phyloP scores from a whole-genome alignment of 495 filamentous ascomycete genomes.

The Penicillium antarcticum region DNA sequence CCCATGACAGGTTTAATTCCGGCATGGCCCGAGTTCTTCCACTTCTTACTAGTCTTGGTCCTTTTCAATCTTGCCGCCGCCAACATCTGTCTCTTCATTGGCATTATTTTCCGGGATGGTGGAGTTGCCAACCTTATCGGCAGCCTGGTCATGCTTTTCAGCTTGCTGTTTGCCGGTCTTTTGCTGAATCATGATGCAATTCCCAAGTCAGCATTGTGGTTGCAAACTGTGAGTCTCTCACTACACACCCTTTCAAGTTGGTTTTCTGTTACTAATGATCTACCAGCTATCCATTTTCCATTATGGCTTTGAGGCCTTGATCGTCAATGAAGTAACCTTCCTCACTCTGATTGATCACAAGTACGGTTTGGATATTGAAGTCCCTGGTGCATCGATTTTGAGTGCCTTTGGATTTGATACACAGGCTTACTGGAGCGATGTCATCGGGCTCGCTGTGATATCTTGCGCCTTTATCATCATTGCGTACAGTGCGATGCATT shows the following conservation, averaged over 20 bases:
- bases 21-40: constrained; percentile 78
- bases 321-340: constrained; percentile 96
- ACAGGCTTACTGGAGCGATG: constrained; percentile 78
- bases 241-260: not conserved
- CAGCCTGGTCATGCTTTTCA: constrained; percentile 96
- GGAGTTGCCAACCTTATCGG: constrained; percentile 96
- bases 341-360: constrained; percentile 88
- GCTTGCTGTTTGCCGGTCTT: constrained; percentile 87
- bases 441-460: constrained; percentile 77
- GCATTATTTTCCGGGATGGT: constrained; percentile 86
- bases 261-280: not conserved
- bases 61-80: constrained; percentile 96
- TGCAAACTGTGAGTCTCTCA: constrained; percentile 64
- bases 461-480: constrained; percentile 80
- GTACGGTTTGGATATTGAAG: constrained; percentile 92
- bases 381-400: constrained; percentile 90
- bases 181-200: constrained; percentile 94
- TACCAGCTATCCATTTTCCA: constrained; percentile 95
- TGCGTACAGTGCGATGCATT: constrained; percentile 90
- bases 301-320: constrained; percentile 92
- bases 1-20: constrained; percentile 96
- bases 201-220: constrained; percentile 75
- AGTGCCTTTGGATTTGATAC: constrained; percentile 91
- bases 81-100: constrained; percentile 91
- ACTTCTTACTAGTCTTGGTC: constrained; percentile 86